These are phyloP conservation scores for Didymella lethalis DNA, from an alignment of 2,329 filamentous ascomycete species.

Conservation along the genomic window DNA sequence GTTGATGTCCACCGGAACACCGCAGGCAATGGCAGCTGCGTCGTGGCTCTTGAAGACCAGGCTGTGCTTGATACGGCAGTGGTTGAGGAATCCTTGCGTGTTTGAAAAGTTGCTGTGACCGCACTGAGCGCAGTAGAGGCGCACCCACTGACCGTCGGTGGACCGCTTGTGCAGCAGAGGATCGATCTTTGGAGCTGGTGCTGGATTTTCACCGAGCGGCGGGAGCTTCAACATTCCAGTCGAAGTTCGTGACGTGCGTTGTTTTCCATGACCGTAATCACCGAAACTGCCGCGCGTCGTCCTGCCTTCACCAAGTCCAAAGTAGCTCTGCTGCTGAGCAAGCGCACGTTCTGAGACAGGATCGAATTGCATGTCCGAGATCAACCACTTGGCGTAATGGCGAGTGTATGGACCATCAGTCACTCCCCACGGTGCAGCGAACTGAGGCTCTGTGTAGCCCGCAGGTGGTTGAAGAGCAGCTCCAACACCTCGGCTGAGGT, in stretches of 20 bases:
- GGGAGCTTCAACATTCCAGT: conserved; percentile 58
- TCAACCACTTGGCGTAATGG: conserved; percentile 95
- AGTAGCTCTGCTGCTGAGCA: conserved; percentile 48
- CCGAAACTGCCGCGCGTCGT: conserved; percentile 78
- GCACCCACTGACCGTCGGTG: conserved; percentile 82
- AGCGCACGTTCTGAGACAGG: conserved; percentile 51
- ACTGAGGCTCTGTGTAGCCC: conserved; percentile 73
- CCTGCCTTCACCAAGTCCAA: conserved; percentile 68
- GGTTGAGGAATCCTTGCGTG: conserved; percentile 99
- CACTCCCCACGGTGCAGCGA: conserved; percentile 89
- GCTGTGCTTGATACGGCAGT: conserved; percentile 94
- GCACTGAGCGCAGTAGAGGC: conserved; percentile 87
- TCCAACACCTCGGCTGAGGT: conserved; percentile 78
- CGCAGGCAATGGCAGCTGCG: conserved; percentile 87
- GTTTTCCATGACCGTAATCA: conserved; percentile 60
- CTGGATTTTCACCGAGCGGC: conserved; percentile 53
- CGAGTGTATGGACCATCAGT: conserved; percentile 90
- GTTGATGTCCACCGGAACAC: conserved; percentile 78
- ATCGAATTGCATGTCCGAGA: conserved; percentile 87
- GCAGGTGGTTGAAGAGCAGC: conserved; percentile 69
- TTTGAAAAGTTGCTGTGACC: conserved; percentile 91
- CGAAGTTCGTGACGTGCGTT: conserved; percentile 66
- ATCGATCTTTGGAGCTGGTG: conserved; percentile 70
- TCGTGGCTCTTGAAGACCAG: conserved; percentile 96
- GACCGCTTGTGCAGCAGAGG: conserved; percentile 86